These are phyloP conservation scores for Umbelopsis sp. DNA, from an alignment of 371 early-diverging fungal genomes.

Conservation along the genomic window DNA sequence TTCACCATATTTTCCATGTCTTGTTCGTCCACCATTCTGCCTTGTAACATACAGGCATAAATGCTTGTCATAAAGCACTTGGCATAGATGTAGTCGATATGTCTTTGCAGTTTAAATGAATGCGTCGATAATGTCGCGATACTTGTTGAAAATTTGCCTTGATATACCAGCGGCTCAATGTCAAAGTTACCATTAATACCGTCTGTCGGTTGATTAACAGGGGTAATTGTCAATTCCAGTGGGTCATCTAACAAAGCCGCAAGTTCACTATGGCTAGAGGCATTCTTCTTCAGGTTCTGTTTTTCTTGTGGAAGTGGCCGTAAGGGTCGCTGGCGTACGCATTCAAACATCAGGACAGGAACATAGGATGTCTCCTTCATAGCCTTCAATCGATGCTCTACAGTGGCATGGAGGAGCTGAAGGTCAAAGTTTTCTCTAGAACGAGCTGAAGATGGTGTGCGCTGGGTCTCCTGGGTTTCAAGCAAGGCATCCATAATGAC, in stretches of 20 bases:
- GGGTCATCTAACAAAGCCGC: conserved; percentile 42
- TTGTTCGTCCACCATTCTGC: conserved; percentile 49
- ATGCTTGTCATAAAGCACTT: conserved; percentile 67
- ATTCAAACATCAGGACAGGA: conserved; percentile 61
- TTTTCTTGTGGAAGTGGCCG: conserved; percentile 27
- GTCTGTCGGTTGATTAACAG: conserved; percentile 20
- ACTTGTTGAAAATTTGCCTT: conserved; percentile 36
- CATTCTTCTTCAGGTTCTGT: conserved; percentile 22
- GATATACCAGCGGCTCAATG: conserved; percentile 35
- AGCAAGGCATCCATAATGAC: conserved; percentile 46
- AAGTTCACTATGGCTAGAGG: conserved; percentile 28
- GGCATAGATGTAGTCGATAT: conserved; percentile 47
- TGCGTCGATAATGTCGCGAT: conserved; percentile 34
- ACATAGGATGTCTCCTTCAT: conserved; percentile 19
- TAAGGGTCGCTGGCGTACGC: conserved; percentile 60
- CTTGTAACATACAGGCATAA: conserved; percentile 65
- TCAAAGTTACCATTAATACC: conserved; percentile 27
- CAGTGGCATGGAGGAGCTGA: conserved; percentile 1
- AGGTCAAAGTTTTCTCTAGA: neutral
- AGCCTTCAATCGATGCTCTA: neutral
- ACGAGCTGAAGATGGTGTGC: neutral
- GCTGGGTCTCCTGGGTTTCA: conserved; percentile 20
- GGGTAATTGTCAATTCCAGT: conserved; percentile 24
- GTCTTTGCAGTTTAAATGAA: conserved; percentile 39
- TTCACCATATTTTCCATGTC: conserved; percentile 64